Conservation (phyloP, 2,329 filamentous ascomycete genomes). For the Cordyceps tenuipes region DNA sequence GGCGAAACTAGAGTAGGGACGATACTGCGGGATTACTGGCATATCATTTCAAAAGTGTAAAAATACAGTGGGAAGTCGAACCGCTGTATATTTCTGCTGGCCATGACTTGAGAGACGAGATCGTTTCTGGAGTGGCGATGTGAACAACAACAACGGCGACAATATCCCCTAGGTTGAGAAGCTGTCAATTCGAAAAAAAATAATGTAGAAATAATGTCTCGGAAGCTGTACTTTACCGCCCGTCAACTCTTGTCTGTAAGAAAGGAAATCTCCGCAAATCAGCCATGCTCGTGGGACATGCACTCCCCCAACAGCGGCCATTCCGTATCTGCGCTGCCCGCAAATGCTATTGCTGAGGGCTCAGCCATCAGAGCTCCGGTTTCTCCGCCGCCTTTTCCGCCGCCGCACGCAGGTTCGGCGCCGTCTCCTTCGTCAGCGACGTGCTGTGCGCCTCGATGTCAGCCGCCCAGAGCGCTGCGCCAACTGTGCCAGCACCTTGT, state of each 20-base stretch:
- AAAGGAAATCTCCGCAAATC: background rate
- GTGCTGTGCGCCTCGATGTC: slow-evolving; percentile 60
- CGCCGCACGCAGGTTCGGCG: slow-evolving; percentile 40
- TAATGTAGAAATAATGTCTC: background rate
- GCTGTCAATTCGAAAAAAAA: too few species aligned
- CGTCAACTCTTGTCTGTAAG: background rate
- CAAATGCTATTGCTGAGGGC: background rate
- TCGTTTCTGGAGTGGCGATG: background rate
- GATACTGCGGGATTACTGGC: background rate
- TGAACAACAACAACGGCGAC: background rate
- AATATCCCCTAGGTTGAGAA: too few species aligned
- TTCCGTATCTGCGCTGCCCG: background rate
- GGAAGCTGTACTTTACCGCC: background rate
- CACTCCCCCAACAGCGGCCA: slow-evolving; percentile 6
- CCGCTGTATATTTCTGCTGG: background rate
- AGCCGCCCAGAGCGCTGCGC: slow-evolving; percentile 88
- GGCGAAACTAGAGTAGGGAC: background rate
- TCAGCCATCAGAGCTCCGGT: slow-evolving; percentile 10
- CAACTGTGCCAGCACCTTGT: slow-evolving; percentile 45
- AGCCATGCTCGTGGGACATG: background rate
- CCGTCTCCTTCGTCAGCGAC: slow-evolving; percentile 41
- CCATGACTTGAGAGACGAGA: slow-evolving; percentile 1
- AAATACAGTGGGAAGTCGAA: background rate
- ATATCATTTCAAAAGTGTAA: background rate
- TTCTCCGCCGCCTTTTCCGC: slow-evolving; percentile 40